A percentile compares a stretch with the other conserved stretches of the same genome.
phyloP scores from a whole-genome alignment of 495 filamentous ascomycete species.

The Penicillium dipodomyicola region DNA sequence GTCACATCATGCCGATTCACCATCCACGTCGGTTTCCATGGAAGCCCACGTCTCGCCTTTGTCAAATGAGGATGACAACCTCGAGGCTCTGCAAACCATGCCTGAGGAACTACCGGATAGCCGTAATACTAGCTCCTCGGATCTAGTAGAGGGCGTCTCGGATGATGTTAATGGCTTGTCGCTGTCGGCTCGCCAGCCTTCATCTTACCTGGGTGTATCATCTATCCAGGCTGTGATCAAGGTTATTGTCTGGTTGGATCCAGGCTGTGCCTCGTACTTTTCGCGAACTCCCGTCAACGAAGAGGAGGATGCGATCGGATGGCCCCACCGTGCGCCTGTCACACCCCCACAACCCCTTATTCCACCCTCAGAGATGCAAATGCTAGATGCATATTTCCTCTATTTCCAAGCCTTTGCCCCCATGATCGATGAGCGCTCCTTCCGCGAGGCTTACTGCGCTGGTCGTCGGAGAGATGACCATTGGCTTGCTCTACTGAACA shows the following conservation, averaged over 20 bases:
- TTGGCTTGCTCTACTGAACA: conserved; percentile 76
- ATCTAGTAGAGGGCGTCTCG: conserved; percentile 63
- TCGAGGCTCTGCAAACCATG: conserved; percentile 44
- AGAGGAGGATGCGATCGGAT: conserved; percentile 14
- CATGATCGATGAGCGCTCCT: conserved; percentile 72
- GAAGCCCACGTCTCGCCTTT: conserved; percentile 43
- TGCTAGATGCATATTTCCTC: conserved; percentile 77
- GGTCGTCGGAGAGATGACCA: conserved; percentile 65
- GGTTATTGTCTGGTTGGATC: conserved; percentile 76
- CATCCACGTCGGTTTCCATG: conserved; percentile 37
- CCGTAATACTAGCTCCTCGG: conserved; percentile 28
- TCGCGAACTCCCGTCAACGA: conserved; percentile 36
- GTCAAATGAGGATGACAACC: conserved; percentile 41
- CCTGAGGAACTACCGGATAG: conserved; percentile 36
- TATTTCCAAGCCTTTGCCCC: conserved; percentile 73
- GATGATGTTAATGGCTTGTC: conserved; percentile 82
- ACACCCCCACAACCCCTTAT: conserved; percentile 30
- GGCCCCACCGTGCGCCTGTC: conserved; percentile 29
- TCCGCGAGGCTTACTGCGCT: conserved; percentile 68
- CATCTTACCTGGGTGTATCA: conserved; percentile 78
- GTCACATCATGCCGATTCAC: conserved; percentile 37
- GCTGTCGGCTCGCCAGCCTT: conserved; percentile 65
- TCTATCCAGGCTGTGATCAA: conserved; percentile 79
- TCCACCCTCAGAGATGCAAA: conserved; percentile 46
- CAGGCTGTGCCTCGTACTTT: conserved; percentile 58